Evolutionary conservation across 768 basidiomycete genomes (phyloP).

Genomic region (Mycena pura): DNA sequence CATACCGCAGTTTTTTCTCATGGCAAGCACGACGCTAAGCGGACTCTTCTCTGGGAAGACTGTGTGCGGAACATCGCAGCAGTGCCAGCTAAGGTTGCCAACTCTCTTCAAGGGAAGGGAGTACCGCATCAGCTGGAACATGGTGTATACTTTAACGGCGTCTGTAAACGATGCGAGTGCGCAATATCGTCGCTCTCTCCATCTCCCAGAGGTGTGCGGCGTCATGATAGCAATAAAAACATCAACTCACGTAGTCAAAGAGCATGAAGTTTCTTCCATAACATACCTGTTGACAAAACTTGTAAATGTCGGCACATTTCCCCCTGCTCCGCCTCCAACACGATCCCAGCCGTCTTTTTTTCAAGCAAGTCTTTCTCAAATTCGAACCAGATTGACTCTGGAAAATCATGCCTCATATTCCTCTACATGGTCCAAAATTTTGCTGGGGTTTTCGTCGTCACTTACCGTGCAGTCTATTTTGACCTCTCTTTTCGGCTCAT

Average conservation of each 20-base stretch:
- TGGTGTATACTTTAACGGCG: slow-evolving; percentile 58
- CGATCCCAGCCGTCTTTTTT: slow-evolving; percentile 81
- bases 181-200: slow-evolving; percentile 55
- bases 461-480: slow-evolving; percentile 63
- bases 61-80: slow-evolving; percentile 67
- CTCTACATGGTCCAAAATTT: slow-evolving; percentile 53
- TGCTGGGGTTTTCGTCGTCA: slow-evolving; percentile 56
- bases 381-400: slow-evolving; percentile 49
- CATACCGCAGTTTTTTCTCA: slow-evolving; percentile 55
- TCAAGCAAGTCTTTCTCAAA: slow-evolving; percentile 50
- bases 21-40: slow-evolving; percentile 32
- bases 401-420: slow-evolving; percentile 46
- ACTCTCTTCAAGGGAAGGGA: slow-evolving; percentile 57
- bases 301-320: slow-evolving; percentile 72
- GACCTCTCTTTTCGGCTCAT: slow-evolving; percentile 61
- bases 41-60: slow-evolving; percentile 73
- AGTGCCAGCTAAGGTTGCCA: slow-evolving; percentile 81
- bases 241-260: slow-evolving; percentile 35
- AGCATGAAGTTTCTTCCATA: slow-evolving; percentile 46
- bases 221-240: slow-evolving; percentile 5
- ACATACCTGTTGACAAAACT: slow-evolving; percentile 69
- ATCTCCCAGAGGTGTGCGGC: slow-evolving; percentile 48
- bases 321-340: slow-evolving; percentile 51
- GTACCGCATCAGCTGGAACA: slow-evolving; percentile 61
- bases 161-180: slow-evolving; percentile 60